A percentile compares a stretch with the other conserved stretches of the same genome.
Conservation (phyloP, 176 grass and related monocot species). For the Miscanthus lutarioriparius region DNA sequence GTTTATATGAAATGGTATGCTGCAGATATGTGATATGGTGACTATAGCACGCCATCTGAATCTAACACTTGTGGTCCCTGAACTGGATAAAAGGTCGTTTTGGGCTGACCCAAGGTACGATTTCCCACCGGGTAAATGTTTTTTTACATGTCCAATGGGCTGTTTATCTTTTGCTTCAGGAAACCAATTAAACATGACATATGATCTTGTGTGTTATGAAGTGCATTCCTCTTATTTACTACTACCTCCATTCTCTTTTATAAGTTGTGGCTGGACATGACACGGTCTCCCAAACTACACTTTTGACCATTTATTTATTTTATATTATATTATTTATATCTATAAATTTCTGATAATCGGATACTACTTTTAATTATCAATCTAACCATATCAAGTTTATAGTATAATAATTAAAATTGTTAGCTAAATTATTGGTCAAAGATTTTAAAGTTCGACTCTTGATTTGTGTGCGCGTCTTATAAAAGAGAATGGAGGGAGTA, state of each 20-base stretch:
- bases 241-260: no score
- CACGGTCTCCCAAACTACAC: no score
- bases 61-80: conserved; percentile 81
- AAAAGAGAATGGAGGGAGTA: neutral
- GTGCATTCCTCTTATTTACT: neutral
- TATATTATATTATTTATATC: no score
- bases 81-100: conserved; percentile 97
- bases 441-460: no score
- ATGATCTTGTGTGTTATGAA: neutral
- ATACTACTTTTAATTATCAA: no score
- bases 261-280: no score
- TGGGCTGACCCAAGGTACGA: conserved; percentile 95
- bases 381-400: no score
- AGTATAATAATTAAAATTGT: no score
- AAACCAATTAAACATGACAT: neutral
- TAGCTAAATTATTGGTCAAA: no score
- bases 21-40: conserved; percentile 99
- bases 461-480: no score
- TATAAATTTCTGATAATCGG: no score
- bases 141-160: neutral
- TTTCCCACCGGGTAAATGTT: neutral
- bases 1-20: conserved; percentile 22
- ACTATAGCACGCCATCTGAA: conserved; percentile 85
- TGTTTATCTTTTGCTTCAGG: neutral
- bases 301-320: no score